Conservation (phyloP, 2,329 filamentous ascomycete species). For the Sarocladium kiliense region DNA sequence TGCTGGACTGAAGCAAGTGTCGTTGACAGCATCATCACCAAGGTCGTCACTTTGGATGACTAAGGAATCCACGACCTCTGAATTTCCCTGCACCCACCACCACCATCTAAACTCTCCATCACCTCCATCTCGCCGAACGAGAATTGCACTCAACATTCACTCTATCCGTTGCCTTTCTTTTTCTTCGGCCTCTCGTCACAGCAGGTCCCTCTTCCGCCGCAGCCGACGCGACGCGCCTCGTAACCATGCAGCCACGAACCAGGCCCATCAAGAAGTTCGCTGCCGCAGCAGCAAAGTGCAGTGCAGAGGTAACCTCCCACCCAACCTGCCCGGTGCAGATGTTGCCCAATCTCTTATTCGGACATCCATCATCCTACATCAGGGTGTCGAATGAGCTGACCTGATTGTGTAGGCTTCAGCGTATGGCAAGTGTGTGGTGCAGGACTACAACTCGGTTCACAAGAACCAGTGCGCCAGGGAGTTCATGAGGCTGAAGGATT, state of each 20-base stretch:
- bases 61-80: neutral
- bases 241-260: constrained; percentile 11
- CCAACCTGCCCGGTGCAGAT: too few species aligned
- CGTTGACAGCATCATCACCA: too few species aligned
- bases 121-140: too few species aligned
- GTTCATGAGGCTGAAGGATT: constrained; percentile 81
- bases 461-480: constrained; percentile 88
- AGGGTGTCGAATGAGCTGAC: too few species aligned
- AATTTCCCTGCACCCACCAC: neutral
- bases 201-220: too few species aligned
- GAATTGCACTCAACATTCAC: too few species aligned
- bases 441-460: constrained; percentile 83
- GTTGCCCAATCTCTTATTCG: too few species aligned
- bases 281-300: constrained; percentile 48
- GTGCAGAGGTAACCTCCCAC: constrained; percentile 41
- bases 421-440: constrained; percentile 88
- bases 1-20: too few species aligned
- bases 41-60: neutral
- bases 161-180: too few species aligned
- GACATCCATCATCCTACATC: too few species aligned
- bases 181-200: too few species aligned
- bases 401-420: constrained; percentile 57
- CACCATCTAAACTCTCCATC: too few species aligned
- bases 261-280: constrained; percentile 53
- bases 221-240: neutral